These are phyloP conservation scores for Hordeum pubiflorum DNA, from an alignment of 202 grass and related monocot species.

Conservation along the genomic window DNA sequence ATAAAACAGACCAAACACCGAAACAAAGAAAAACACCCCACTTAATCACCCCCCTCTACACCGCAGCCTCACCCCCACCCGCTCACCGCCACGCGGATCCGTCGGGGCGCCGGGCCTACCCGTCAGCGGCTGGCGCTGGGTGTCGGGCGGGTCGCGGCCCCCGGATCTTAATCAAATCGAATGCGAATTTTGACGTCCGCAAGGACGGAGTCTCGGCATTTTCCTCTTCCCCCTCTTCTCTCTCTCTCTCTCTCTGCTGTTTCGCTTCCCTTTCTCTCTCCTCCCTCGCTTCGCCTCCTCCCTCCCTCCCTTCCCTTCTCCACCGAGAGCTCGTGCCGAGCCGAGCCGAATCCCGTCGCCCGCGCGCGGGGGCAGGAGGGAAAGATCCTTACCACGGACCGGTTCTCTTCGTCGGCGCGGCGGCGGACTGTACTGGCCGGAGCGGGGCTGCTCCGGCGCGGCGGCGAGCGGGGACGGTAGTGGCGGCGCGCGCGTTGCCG, in stretches of 20 bases:
- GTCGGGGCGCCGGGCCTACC: rapidly evolving
- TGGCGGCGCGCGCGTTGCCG: neutral
- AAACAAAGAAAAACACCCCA: neutral
- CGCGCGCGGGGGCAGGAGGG: neutral
- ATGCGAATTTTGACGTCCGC: conserved; percentile 98
- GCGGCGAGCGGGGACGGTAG: neutral
- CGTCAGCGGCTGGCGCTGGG: rapidly evolving
- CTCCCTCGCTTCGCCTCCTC: neutral
- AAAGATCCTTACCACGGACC: neutral
- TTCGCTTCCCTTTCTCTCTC: neutral
- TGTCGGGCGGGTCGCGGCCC: rapidly evolving
- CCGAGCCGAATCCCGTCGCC: conserved; percentile 7
- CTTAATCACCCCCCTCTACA: neutral
- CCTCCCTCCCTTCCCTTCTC: neutral
- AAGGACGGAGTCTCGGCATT: conserved; percentile 41
- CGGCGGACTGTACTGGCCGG: neutral
- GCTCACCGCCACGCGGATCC: rapidly evolving
- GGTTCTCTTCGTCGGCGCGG: conserved; percentile 14
- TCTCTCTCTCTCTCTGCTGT: conserved; percentile 23
- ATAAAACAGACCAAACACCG: neutral
- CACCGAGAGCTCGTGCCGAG: neutral
- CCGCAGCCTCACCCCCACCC: rapidly evolving
- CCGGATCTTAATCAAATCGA: conserved; percentile 65
- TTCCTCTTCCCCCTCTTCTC: neutral
- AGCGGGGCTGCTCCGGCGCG: neutral